Evolutionary conservation across 495 filamentous ascomycete species (phyloP).

Genomic region (Astrothelium subdiscretum): DNA sequence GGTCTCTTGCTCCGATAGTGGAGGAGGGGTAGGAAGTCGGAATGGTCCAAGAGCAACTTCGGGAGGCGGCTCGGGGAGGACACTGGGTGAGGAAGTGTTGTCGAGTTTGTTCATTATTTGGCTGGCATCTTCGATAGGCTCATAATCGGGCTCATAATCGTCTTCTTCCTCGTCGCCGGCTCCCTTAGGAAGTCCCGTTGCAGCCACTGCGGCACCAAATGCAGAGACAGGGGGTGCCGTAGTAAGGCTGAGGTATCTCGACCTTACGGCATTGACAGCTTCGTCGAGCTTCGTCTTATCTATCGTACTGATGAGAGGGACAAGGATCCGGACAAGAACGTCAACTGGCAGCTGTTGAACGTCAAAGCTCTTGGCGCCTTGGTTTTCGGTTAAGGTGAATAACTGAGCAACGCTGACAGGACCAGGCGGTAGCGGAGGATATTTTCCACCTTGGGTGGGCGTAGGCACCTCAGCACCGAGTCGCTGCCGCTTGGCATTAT

Average conservation of each 20-base stretch:
- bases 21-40: slow-evolving; percentile 65
- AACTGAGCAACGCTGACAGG: slow-evolving; percentile 66
- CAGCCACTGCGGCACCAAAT: slow-evolving; percentile 36
- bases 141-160: slow-evolving; percentile 78
- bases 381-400: slow-evolving; percentile 71
- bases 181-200: slow-evolving; percentile 14
- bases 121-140: slow-evolving; percentile 58
- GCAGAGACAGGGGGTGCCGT: slow-evolving; percentile 15
- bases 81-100: slow-evolving; percentile 42
- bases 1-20: slow-evolving; percentile 55
- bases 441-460: slow-evolving; percentile 34
- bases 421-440: slow-evolving; percentile 58
- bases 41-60: slow-evolving; percentile 57
- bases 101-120: slow-evolving; percentile 62
- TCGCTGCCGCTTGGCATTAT: slow-evolving; percentile 58
- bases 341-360: slow-evolving; percentile 40
- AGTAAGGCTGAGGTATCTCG: slow-evolving; percentile 35
- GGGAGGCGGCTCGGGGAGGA: slow-evolving; percentile 31
- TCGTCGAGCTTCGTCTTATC: slow-evolving; percentile 52
- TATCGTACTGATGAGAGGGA: slow-evolving; percentile 54
- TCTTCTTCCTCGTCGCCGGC: slow-evolving; percentile 72
- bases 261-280: slow-evolving; percentile 50
- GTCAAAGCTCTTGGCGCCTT: slow-evolving; percentile 64
- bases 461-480: slow-evolving; percentile 42
- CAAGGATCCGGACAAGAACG: slow-evolving; percentile 62